Percentiles rank a stretch among this genome's conserved stretches.
Evolutionary conservation across 139 green algal species (phyloP).

Genomic region (Chlorella sorokiniana): DNA sequence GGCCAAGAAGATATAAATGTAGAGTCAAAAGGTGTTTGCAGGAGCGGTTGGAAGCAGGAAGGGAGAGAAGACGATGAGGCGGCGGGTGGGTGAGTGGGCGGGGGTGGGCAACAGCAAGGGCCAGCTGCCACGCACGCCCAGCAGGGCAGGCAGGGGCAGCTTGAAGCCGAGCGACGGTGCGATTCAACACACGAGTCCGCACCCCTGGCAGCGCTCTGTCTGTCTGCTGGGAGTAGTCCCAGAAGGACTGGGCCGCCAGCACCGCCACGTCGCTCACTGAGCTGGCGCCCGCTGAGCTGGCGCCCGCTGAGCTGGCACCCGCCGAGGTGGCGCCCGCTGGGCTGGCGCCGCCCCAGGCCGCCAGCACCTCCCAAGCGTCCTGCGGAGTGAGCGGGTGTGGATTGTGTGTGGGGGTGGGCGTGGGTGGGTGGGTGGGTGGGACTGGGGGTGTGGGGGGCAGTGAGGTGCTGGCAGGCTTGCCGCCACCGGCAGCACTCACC

Average conservation of each 20-base stretch:
- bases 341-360: neutral
- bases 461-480: neutral
- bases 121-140: neutral
- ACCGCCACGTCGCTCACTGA: neutral
- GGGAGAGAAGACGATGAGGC: no score
- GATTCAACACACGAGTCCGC: neutral
- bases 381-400: neutral
- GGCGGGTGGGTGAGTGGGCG: no score
- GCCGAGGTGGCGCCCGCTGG: neutral
- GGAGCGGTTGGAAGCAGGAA: no score
- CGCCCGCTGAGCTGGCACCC: neutral
- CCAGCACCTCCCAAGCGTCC: slow-evolving; percentile 27
- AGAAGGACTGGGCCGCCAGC: slow-evolving; percentile 42
- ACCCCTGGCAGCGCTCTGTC: slow-evolving; percentile 18
- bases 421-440: neutral
- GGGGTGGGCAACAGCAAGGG: neutral
- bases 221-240: slow-evolving; percentile 42
- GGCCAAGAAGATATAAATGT: no score
- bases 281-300: neutral
- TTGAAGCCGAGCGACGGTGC: neutral
- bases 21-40: no score
- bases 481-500: no score
- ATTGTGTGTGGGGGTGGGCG: neutral
- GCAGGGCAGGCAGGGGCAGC: neutral
- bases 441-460: neutral